Percentiles rank a stretch among this genome's conserved stretches.
These are phyloP conservation scores for Zizania latifolia DNA, from an alignment of 176 grass and related monocot species.

Conservation along the genomic window DNA sequence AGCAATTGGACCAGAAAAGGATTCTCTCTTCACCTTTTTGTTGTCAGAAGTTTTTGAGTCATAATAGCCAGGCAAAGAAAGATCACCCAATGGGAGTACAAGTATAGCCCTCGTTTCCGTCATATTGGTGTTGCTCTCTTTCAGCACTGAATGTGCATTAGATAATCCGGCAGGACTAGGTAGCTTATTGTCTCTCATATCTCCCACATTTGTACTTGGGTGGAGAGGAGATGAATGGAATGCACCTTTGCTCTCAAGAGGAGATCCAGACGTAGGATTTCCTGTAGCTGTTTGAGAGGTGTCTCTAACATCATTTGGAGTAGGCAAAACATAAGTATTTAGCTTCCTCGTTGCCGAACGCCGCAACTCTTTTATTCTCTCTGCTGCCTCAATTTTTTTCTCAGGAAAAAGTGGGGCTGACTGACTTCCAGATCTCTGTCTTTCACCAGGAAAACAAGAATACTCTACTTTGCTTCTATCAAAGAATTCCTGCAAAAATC, in stretches of 20 bases:
- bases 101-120: constrained; percentile 29
- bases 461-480: constrained; percentile 56
- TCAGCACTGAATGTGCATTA: constrained; percentile 55
- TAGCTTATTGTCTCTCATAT: constrained; percentile 51
- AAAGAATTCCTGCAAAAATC: constrained; percentile 56
- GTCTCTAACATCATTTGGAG: constrained; percentile 52
- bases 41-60: constrained; percentile 42
- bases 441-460: constrained; percentile 35
- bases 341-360: constrained; percentile 71
- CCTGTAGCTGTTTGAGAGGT: constrained; percentile 34
- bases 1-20: constrained; percentile 69
- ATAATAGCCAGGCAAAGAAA: constrained; percentile 41
- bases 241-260: constrained; percentile 40
- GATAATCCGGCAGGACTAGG: constrained; percentile 56
- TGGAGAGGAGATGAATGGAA: constrained; percentile 70
- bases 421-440: constrained; percentile 50
- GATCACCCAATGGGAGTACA: constrained; percentile 26
- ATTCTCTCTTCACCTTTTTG: constrained; percentile 61
- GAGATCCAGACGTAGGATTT: constrained; percentile 40
- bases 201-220: constrained; percentile 53
- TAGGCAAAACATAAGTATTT: constrained; percentile 84
- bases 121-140: constrained; percentile 79
- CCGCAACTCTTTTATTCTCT: constrained; percentile 57
- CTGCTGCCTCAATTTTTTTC: constrained; percentile 59
- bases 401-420: constrained; percentile 76